Conservation (phyloP, 139 green algal species). For the Marvania coccoides region DNA sequence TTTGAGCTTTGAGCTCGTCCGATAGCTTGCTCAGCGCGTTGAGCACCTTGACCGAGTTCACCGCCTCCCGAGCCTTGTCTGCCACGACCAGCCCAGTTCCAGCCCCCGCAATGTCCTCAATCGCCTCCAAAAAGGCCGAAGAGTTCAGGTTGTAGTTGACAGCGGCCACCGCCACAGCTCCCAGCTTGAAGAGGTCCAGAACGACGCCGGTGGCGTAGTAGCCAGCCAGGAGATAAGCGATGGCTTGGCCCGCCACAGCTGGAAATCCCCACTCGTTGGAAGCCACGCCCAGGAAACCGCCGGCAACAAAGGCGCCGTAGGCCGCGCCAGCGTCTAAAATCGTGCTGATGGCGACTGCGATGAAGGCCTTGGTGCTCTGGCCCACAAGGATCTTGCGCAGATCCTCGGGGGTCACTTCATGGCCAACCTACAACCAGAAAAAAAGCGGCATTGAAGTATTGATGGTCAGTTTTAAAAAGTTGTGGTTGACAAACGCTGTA, state of each 20-base stretch:
- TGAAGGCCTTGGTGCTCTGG: slow-evolving; percentile 8
- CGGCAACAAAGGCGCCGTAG: slow-evolving; percentile 7
- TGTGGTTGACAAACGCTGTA: too few species aligned
- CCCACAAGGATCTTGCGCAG: slow-evolving; percentile 34
- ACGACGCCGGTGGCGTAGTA: slow-evolving; percentile 36
- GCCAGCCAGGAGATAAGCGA: slow-evolving; percentile 23
- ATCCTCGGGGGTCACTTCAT: slow-evolving; percentile 24
- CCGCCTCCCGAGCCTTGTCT: slow-evolving; percentile 28
- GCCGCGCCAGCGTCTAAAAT: slow-evolving; percentile 27
- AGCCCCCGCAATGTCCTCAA: slow-evolving; percentile 23
- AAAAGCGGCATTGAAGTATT: too few species aligned
- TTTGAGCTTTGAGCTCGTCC: slow-evolving; percentile 29
- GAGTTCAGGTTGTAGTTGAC: slow-evolving; percentile 39
- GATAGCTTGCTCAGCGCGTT: slow-evolving; percentile 34
- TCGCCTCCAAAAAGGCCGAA: slow-evolving; percentile 34
- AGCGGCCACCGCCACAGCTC: slow-evolving; percentile 14
- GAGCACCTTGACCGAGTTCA: slow-evolving; percentile 39
- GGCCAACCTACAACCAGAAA: too few species aligned
- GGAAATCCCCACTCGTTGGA: background rate
- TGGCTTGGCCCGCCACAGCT: slow-evolving; percentile 20
- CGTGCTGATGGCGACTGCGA: slow-evolving; percentile 17
- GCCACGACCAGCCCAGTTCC: slow-evolving; percentile 22
- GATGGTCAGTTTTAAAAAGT: too few species aligned
- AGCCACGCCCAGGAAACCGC: slow-evolving; percentile 8
- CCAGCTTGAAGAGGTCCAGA: slow-evolving; percentile 43